Evolutionary conservation across 2,329 filamentous ascomycete genomes (phyloP).

Genomic region (Cytospora leucostoma): DNA sequence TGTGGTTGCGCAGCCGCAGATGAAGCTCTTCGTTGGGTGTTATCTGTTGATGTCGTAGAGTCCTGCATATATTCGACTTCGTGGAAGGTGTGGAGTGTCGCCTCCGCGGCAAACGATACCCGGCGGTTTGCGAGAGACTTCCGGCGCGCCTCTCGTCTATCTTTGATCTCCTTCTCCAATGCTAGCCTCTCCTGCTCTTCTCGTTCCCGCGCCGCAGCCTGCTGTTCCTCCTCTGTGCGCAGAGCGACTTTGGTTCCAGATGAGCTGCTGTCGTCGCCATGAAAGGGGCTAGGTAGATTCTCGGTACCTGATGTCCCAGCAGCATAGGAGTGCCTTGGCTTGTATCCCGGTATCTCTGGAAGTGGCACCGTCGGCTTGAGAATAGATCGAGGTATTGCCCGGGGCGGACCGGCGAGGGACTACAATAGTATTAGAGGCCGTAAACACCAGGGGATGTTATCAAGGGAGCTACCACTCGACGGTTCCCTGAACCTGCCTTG

Average conservation of each 20-base stretch:
- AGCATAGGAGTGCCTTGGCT: constrained; percentile 53
- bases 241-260: constrained; percentile 62
- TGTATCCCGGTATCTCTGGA: constrained; percentile 66
- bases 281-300: constrained; percentile 49
- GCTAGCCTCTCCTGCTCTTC: constrained; percentile 66
- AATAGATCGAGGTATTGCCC: constrained; percentile 65
- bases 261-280: constrained; percentile 36
- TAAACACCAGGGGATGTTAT: constrained; percentile 37
- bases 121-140: constrained; percentile 92
- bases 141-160: constrained; percentile 82
- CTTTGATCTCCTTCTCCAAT: constrained; percentile 61
- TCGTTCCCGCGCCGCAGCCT: constrained; percentile 67
- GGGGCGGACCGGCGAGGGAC: constrained; percentile 57
- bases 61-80: constrained; percentile 88
- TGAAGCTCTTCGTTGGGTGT: constrained; percentile 69
- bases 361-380: constrained; percentile 77
- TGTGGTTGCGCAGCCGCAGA: constrained; percentile 46
- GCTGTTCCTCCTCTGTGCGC: constrained; percentile 70
- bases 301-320: constrained; percentile 43
- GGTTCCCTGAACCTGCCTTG: constrained; percentile 73
- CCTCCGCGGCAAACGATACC: constrained; percentile 96
- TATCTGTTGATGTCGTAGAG: constrained; percentile 78
- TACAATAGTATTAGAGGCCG: constrained; percentile 36
- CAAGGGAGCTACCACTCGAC: constrained; percentile 65
- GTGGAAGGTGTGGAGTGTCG: constrained; percentile 95